Base-by-base conservation (phyloP, 1,284 basidiomycete species). In the Cryptococcus hybrid region DNA sequence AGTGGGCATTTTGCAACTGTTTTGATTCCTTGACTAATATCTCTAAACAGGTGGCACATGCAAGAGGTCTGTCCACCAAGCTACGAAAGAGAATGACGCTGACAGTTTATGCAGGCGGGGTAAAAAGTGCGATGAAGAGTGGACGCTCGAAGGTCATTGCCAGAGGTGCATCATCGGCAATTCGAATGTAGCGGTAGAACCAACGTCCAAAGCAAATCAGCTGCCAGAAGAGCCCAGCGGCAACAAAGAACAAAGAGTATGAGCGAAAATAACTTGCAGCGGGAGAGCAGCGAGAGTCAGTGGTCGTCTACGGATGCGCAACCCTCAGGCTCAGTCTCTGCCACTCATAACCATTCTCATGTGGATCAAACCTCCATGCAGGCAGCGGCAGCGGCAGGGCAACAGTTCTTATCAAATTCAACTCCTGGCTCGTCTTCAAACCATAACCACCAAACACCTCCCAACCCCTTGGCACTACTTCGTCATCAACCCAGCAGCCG, bases 111-210 rank as follows among this genome's bases (percentile, higher is more conserved):
- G 24, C 35, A 55, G 66, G 13, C 64, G 66, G 5, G 66, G 66
- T 2, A 68, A 68, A 52, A 68, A 68, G 53, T 68, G 66, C 53
- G 66, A 68, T 44, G 66, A 68, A 46, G 57, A 64, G 11, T 68
- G 66, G 66, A 64, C 43, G 9, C 47, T 55, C 2, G 59, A 66
- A 13, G 66, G 66, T 2, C 59, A 50, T 52, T 68, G 66, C 45
- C 62, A 64, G 47, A 52, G 66, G 8, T 68, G 66, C 38, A 50
- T 66, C 2, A 52, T 55, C 3, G 66, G 0, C 54, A 60, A 51
- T 68, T 63, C 51, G 61, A 63, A 30, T 68, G 66, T 53, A 54
- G 55, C 1, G 66, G 66, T 2, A 55, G 61, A 18, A 58, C 56
- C 13, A 8, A 15, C 7, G 43, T 44, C 13, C 9, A 44, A 13